Base-by-base conservation (phyloP, 495 filamentous ascomycete species). In the Annulohypoxylon bovei region DNA sequence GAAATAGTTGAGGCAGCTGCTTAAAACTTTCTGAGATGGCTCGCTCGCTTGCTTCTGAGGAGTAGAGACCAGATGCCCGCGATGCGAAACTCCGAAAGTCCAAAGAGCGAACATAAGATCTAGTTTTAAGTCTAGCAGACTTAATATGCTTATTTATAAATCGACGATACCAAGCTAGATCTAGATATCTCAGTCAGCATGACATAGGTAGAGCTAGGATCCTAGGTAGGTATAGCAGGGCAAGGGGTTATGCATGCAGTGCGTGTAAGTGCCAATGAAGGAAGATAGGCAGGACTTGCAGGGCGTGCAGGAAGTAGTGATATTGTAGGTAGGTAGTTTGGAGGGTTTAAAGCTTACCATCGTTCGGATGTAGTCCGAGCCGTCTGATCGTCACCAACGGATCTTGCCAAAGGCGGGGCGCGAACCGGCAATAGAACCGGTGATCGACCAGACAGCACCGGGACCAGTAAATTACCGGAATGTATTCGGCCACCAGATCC, bases 351-450 rank as follows among this genome's bases (percentile, higher is more conserved):
- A 22, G 62, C 81, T 70, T 46, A 78, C 81, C 81, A 60, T 79
- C 67, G 59, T 80, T 77, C 27, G 74, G 76, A 60, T 79, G 74
- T 50, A 78, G 42, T 12, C 75, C 62, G 8, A 79, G 76, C 7
- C 50, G 62, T 52, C 73, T 60, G 16, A 72, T 56, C 14, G 71
- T 74, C 9, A 75, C 63, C 20, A 84, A 44, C 16, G 81, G 82
- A 68, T 84, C 81, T 71, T 77, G 76, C 83, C 83, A 85, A 18
- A 85, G 74, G 7, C 75, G 78, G 5, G 82, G 81, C 5, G 82
- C 81, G 57, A 85, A 84, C 14, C 78, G 73, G 53, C 44, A 6
- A 70, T 81, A 77, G 70, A 83, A 84, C 12, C 80, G 80, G 30
- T 65, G 60, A 25, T 77, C 76, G 28, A 84, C 82, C 32, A 75